Evolutionary conservation across 208 protist species (phyloP), one percentile per base, ranked within the genome.

Genomic region (Lotmaria passim): DNA sequence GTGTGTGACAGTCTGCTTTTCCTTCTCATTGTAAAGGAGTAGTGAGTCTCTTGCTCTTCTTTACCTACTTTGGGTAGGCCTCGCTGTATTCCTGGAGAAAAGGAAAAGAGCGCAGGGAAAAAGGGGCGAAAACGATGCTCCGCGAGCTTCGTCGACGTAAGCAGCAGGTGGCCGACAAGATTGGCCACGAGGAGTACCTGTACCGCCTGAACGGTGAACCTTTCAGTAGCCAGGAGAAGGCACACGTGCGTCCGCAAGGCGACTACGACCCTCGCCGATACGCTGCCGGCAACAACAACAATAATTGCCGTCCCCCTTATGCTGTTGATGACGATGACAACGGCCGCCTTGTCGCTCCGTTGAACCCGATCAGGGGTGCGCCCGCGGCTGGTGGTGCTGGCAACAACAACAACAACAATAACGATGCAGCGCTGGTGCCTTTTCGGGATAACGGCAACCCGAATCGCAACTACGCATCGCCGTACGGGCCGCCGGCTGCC

Each of bases 121-220:
- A 6, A n/a, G 34, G 12, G 4, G 38, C 4, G 17, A 12, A 26
- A 21, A 62, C 17, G 26, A 83, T 78, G 61, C 74, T 93, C 73
- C 83, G 90, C 12, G 68, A 86, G 24, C 86, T 76, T 10, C 69
- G 86, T 7, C 81, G 82, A 21, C 85, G 86, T 65, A 77, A 79
- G 61, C 81, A 93, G 69, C 71, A 77, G 66, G 55, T 94, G 30
- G 73, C 86, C 17, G 91, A 81, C 19, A 96, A 96, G 52, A 93
- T 96, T 75, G 87, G 87, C 19, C 91, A 96, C 63, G 80, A 85
- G 15, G 88, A 93, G 51, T 90, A 87, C 51, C 63, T 84, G 24
- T 96, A 96, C 69, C 53, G 80, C 17, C 74, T 96, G 11, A 74
- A 79, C 48, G 75, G 74, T 33, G 75, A 89, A 12, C 66, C 74